A percentile compares a stretch with the other conserved stretches of the same genome.
Evolutionary conservation across 306 rosid species (phyloP).

Genomic region (Hippophae rhamnoides): DNA sequence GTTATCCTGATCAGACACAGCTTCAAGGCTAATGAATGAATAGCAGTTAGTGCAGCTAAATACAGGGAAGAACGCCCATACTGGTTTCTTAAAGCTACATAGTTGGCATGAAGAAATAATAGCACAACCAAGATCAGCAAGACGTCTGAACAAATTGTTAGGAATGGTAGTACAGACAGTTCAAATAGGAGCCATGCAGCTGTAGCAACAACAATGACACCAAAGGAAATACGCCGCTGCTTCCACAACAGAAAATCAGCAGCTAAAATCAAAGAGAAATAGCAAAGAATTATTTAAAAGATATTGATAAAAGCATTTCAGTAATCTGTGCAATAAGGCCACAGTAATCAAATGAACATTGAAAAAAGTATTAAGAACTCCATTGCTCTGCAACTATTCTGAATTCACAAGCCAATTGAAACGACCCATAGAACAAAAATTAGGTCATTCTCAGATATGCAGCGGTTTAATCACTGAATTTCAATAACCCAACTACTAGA

Average conservation of each 20-base stretch:
- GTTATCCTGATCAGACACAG: conserved; percentile 8
- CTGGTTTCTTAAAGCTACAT: conserved; percentile 55
- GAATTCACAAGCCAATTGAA: not conserved
- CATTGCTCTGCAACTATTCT: not conserved
- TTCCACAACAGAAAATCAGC: conserved; percentile 79
- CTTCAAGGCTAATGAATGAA: conserved; percentile 10
- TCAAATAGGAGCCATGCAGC: conserved; percentile 62
- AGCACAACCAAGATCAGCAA: conserved; percentile 69
- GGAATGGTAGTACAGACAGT: conserved; percentile 53
- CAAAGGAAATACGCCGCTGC: conserved; percentile 53
- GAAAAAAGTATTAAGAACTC: not conserved
- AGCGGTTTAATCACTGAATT: too few relatives aligned
- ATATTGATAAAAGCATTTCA: not conserved
- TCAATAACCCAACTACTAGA: too few relatives aligned
- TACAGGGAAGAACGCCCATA: conserved; percentile 24
- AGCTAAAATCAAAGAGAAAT: conserved; percentile 33
- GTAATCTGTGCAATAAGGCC: conserved; percentile 2
- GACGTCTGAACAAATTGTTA: conserved; percentile 81
- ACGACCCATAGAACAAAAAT: not conserved
- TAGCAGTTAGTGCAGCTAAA: conserved; percentile 5
- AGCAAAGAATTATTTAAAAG: conserved; percentile 3
- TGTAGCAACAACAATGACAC: conserved; percentile 61
- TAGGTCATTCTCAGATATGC: too few relatives aligned
- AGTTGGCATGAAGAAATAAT: conserved; percentile 65
- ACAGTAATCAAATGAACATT: not conserved